Evolutionary conservation across 164 flowering plant species (phyloP), one percentile per base, ranked within the genome.

Genomic region (Cinnamomum chago): DNA sequence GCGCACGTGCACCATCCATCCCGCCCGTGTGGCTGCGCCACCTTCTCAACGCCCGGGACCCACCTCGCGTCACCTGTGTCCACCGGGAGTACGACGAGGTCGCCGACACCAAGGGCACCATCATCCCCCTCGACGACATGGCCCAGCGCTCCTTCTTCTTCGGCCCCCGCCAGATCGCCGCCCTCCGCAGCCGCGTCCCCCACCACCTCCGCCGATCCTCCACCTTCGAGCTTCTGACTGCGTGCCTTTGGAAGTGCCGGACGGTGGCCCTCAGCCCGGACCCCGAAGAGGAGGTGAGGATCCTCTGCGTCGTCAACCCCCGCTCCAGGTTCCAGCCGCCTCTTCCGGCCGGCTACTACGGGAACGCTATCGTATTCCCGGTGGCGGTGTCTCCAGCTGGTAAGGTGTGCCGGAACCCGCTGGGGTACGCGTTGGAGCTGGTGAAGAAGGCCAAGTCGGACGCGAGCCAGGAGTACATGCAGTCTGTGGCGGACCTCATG

Each of bases 181-280:
- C 77, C 24, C 58, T 82, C 0, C 55, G 79, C 0, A 4, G 28
- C 7, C 76, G 65, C 11, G 27, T 82, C 33, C 79, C 76, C 1
- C 23, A 75, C 0, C 65, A 74, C 55, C 68, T 77, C 47, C 70
- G 73, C 25, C 6, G 27, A 0, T 25, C 67, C 22, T 75, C 81
- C 15, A 66, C 13, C 3, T 78, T 80, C 24, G 82, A 80, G 13
- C 20, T 82, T 20, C 74, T 83, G 2, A 70, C 80, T 13, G 81
- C 83, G 4, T 80, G 78, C 70, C 51, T 83, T 1, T 83, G 85
- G 85, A 25, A 75, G 27, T 80, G 83, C 72, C 79, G 85, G 27
- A 82, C 85, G 7, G 64, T 65, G 1, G 82, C 85, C 6, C 50
- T 83, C n/a, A 17, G 50, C 1, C 67, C 72, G 7, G 72, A 72